Evolutionary conservation across 2,329 filamentous ascomycete genomes (phyloP), one percentile per base, ranked within the genome.

Genomic region (Neofusicoccum sp.): DNA sequence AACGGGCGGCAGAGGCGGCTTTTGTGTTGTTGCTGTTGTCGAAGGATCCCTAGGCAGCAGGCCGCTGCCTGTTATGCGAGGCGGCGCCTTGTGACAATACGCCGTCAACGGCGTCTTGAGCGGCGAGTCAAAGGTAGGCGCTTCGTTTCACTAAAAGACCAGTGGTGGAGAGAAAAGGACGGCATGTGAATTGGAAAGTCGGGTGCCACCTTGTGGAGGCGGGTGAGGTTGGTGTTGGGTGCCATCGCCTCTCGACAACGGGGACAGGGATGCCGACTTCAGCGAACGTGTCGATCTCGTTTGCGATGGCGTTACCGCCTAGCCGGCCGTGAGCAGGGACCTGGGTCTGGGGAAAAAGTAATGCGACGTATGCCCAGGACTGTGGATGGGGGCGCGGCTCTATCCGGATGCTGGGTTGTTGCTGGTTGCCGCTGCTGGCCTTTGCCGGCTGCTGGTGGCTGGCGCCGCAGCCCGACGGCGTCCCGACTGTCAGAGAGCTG

Each of bases 381-480:
- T 31, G 14, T 16, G 52, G 52, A 34, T 44, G 14, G 28, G 36
- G n/a, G 29, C 52, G 52, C 52, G 52, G 52, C 52, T 56, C 52
- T 56, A 33, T n/a, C 52, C 52, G 52, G 52, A 12, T 33, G 9
- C 52, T 44, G 52, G 52, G 52, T 33, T 56, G 29, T 43, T 44
- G 37, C 52, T 43, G 34, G 37, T n/a, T 14, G 39, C 47, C 28
- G 48, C n/a, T n/a, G n/a, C n/a, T n/a, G n/a, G n/a, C n/a, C n/a
- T n/a, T n/a, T n/a, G n/a, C n/a, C n/a, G 31, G 7, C 16, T 6
- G 14, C 34, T 9, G n/a, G 37, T 56, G 11, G 34, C 36, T 56
- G 52, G 22, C n/a, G 7, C n/a, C n/a, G 28, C 39, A 44, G 29
- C 28, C 52, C 29, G 29, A 56, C 16, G 16, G 33, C 52, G 34